Conservation (phyloP, 768 basidiomycete species). For the Tricholoma terreum region DNA sequence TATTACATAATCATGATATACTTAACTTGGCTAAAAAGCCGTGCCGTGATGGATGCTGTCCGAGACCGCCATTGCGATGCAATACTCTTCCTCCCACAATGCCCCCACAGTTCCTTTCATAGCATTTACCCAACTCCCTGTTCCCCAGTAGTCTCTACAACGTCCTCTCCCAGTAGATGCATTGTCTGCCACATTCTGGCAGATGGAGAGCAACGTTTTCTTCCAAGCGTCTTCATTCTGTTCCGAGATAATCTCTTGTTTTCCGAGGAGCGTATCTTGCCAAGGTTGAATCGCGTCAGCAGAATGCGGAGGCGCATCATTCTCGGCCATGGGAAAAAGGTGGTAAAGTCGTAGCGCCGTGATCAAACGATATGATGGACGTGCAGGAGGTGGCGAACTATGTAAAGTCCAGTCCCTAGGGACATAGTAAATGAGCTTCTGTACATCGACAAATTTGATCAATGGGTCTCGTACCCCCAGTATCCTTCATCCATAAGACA, state of each 20-base stretch:
- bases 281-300: slow-evolving; percentile 42
- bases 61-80: slow-evolving; percentile 47
- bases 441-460: not conserved
- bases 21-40: not conserved
- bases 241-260: slow-evolving; percentile 40
- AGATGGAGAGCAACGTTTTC: slow-evolving; percentile 30
- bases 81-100: slow-evolving; percentile 62
- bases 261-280: slow-evolving; percentile 51
- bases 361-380: slow-evolving; percentile 81
- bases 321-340: slow-evolving; percentile 31
- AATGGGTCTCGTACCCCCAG: slow-evolving; percentile 64
- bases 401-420: slow-evolving; percentile 80
- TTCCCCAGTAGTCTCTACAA: not conserved
- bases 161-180: slow-evolving; percentile 10
- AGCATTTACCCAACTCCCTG: slow-evolving; percentile 8
- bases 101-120: slow-evolving; percentile 33
- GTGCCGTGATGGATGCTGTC: slow-evolving; percentile 40
- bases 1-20: not conserved
- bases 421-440: not conserved
- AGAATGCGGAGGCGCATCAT: slow-evolving; percentile 16
- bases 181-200: slow-evolving; percentile 16
- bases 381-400: slow-evolving; percentile 51
- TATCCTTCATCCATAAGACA: slow-evolving; percentile 65
- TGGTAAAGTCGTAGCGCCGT: slow-evolving; percentile 67
- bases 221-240: slow-evolving; percentile 52